Evolutionary conservation across 331 rosid species (phyloP).

Genomic region (Erythrophleum ivorense): DNA sequence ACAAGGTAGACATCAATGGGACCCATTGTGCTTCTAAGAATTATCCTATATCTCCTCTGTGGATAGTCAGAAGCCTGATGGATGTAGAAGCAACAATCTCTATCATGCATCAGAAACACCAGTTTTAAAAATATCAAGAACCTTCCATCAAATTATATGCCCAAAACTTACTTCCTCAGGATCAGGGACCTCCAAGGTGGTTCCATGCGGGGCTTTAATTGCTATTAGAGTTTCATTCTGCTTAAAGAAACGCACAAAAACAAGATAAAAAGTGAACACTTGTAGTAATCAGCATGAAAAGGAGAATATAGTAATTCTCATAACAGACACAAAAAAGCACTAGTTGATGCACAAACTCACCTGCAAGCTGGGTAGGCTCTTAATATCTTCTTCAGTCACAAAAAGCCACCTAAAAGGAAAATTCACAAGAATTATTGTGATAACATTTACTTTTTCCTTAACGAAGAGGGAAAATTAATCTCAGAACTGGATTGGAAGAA

Average conservation of each 20-base stretch:
- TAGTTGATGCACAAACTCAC: constrained; percentile 45
- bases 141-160: constrained; percentile 40
- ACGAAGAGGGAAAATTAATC: constrained; percentile 25
- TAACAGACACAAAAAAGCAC: constrained; percentile 13
- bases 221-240: constrained; percentile 99
- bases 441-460: constrained; percentile 11
- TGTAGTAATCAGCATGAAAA: constrained; percentile 27
- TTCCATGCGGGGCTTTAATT: constrained; percentile 98
- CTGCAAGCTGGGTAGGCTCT: constrained; percentile 83
- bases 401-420: constrained; percentile 73
- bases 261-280: constrained; percentile 36
- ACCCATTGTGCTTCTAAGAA: constrained; percentile 97
- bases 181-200: constrained; percentile 98
- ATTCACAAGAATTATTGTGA: constrained; percentile 10
- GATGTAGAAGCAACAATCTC: constrained; percentile 44
- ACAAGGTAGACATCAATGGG: constrained; percentile 98
- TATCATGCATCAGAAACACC: constrained; percentile 44
- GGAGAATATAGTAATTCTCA: constrained; percentile 30
- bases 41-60: constrained; percentile 88
- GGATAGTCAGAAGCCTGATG: constrained; percentile 87
- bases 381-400: constrained; percentile 93
- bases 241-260: constrained; percentile 34
- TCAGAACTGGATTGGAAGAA: constrained; percentile 26
- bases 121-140: constrained; percentile 34
- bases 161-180: constrained; percentile 89